These are phyloP conservation scores for Mycena latifolia DNA, from an alignment of 768 basidiomycete species.

Conservation along the genomic window DNA sequence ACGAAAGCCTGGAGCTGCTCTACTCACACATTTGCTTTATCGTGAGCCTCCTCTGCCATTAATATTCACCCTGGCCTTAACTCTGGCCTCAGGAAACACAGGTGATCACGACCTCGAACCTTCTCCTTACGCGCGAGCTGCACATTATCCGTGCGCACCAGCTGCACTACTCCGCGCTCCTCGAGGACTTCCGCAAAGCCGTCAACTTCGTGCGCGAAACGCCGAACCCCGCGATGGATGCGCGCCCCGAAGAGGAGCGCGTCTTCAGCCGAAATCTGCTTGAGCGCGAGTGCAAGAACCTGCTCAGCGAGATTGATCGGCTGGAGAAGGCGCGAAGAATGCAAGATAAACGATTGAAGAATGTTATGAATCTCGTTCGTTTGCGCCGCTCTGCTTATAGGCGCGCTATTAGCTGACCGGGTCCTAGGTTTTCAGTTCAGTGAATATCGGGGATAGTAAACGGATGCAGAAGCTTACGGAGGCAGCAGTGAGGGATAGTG, in stretches of 20 bases:
- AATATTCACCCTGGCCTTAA: neutral
- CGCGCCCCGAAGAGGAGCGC: slow-evolving; percentile 43
- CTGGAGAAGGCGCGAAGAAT: slow-evolving; percentile 53
- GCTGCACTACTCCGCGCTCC: slow-evolving; percentile 67
- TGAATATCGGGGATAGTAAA: slow-evolving; percentile 68
- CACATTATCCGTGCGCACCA: slow-evolving; percentile 72
- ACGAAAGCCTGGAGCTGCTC: slow-evolving; percentile 66
- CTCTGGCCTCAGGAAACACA: slow-evolving; percentile 57
- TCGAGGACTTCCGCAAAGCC: slow-evolving; percentile 66
- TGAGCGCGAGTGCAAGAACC: slow-evolving; percentile 59
- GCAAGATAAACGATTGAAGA: slow-evolving; percentile 64
- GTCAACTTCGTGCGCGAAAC: slow-evolving; percentile 63
- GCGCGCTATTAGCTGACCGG: neutral
- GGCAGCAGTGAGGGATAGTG: slow-evolving; percentile 62
- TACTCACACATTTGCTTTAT: slow-evolving; percentile 64
- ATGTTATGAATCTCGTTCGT: slow-evolving; percentile 64
- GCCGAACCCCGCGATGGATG: slow-evolving; percentile 65
- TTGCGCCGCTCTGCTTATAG: neutral
- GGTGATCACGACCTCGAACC: slow-evolving; percentile 56
- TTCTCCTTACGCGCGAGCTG: slow-evolving; percentile 63
- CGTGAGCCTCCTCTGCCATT: slow-evolving; percentile 45
- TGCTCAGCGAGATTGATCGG: slow-evolving; percentile 64
- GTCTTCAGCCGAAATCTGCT: slow-evolving; percentile 49
- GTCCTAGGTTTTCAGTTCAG: slow-evolving; percentile 66
- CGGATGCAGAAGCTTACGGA: slow-evolving; percentile 66